Evolutionary conservation across 2,329 filamentous ascomycete species (phyloP).

Genomic region (Nigrospora oryzae): DNA sequence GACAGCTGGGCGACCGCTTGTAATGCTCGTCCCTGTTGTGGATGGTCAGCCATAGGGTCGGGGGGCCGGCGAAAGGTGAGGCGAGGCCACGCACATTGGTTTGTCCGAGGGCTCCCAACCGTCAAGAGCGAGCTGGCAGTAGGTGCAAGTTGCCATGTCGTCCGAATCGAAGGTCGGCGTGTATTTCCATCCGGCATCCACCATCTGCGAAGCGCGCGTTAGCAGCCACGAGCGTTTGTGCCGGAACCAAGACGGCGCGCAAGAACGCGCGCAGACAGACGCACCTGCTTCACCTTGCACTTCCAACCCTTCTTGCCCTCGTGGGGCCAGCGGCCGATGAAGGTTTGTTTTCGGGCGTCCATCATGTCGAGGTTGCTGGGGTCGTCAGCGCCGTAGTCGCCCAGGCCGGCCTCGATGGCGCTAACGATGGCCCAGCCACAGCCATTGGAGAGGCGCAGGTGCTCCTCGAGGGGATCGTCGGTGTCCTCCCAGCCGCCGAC

Average conservation of each 20-base stretch:
- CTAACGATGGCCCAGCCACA: constrained; percentile 82
- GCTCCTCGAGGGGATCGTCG: constrained; percentile 77
- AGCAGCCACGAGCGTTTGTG: constrained; percentile 6
- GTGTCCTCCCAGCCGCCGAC: constrained; percentile 88
- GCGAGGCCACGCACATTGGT: constrained; percentile 56
- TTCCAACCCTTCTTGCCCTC: constrained; percentile 83
- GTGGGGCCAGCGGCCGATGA: constrained; percentile 80
- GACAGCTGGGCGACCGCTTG: constrained; percentile 67
- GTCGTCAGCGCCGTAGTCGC: constrained; percentile 60
- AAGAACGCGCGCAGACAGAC: constrained; percentile 6
- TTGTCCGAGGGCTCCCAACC: constrained; percentile 93
- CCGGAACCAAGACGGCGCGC: background rate
- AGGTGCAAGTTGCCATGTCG: constrained; percentile 85
- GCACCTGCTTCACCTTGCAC: constrained; percentile 79
- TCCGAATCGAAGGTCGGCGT: constrained; percentile 76
- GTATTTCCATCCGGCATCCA: constrained; percentile 89
- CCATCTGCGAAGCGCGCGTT: constrained; percentile 50
- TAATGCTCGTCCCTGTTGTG: constrained; percentile 70
- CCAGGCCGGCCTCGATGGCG: constrained; percentile 51
- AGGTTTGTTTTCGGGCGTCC: constrained; percentile 74
- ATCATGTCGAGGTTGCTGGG: constrained; percentile 64
- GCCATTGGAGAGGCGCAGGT: constrained; percentile 70
- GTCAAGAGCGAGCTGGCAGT: constrained; percentile 83
- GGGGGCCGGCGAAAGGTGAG: background rate
- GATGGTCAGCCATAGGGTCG: constrained; percentile 3